Conservation (phyloP, 2,329 filamentous ascomycete genomes). For the Monascus ruber region DNA sequence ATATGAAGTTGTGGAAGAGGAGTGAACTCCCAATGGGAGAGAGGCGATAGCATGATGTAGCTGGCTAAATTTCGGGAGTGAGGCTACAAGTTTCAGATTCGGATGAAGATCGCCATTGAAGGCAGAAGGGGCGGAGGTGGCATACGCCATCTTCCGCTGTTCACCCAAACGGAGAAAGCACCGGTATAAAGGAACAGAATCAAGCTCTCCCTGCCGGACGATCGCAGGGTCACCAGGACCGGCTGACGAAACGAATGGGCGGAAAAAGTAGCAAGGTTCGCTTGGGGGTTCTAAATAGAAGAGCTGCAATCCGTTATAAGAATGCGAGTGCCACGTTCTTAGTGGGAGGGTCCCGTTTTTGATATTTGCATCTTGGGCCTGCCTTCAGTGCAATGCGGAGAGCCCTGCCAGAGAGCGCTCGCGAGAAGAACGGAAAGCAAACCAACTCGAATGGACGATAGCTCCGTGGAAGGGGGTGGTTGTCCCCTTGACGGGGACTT, state of each 20-base stretch:
- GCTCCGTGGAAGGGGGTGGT: conserved; percentile 10
- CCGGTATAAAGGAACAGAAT: conserved; percentile 15
- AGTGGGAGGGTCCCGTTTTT: conserved; percentile 28
- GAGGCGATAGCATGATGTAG: conserved; percentile 26
- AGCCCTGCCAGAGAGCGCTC: conserved; percentile 31
- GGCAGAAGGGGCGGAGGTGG: conserved; percentile 23
- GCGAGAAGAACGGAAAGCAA: conserved; percentile 15
- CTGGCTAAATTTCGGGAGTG: conserved; percentile 19
- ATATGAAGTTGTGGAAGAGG: conserved; percentile 18
- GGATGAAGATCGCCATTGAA: conserved; percentile 26
- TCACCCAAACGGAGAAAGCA: conserved; percentile 4
- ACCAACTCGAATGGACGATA: conserved; percentile 7
- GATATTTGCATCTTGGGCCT: conserved; percentile 34
- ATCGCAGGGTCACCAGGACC: conserved; percentile 10
- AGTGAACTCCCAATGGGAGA: conserved; percentile 13
- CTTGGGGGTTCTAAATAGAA: too few relatives aligned
- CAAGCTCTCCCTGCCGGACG: conserved; percentile 21
- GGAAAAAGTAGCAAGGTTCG: conserved; percentile 2
- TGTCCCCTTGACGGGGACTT: background rate
- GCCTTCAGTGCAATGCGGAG: conserved; percentile 28
- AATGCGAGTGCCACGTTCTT: conserved; percentile 26
- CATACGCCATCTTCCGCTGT: conserved; percentile 22
- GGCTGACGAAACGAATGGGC: conserved; percentile 13
- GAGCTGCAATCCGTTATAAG: too few relatives aligned
- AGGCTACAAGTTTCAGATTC: conserved; percentile 25